A percentile compares a stretch with the other conserved stretches of the same genome.
Conservation (phyloP, 2,329 filamentous ascomycete species). For the Xylariaceae sp. region DNA sequence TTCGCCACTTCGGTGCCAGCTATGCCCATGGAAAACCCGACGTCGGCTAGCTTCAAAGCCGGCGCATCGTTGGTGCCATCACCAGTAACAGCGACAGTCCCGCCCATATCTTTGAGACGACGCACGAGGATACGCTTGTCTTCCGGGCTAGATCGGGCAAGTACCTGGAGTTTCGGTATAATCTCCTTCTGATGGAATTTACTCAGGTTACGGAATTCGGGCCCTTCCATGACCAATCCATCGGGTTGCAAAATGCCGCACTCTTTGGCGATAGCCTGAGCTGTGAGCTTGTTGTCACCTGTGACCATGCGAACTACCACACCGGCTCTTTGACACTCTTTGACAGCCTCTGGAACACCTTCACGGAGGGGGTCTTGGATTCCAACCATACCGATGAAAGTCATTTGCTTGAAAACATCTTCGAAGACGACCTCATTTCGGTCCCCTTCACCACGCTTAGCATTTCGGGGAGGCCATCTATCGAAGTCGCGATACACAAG, state of each 20-base stretch:
- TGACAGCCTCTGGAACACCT: constrained; percentile 70
- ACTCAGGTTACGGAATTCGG: constrained; percentile 69
- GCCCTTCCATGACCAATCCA: constrained; percentile 73
- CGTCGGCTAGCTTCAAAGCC: constrained; percentile 74
- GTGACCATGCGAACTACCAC: constrained; percentile 84
- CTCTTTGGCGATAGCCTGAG: constrained; percentile 72
- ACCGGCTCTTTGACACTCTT: constrained; percentile 68
- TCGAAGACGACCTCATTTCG: constrained; percentile 61
- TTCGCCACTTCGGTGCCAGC: constrained; percentile 80
- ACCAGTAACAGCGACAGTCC: constrained; percentile 78
- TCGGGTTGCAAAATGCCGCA: constrained; percentile 69
- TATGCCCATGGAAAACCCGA: constrained; percentile 84
- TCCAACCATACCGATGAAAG: constrained; percentile 66
- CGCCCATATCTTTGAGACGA: constrained; percentile 65
- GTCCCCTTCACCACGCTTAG: constrained; percentile 49
- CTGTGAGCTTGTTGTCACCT: constrained; percentile 76
- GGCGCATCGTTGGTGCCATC: constrained; percentile 83
- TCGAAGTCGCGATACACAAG: constrained; percentile 81
- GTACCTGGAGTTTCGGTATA: constrained; percentile 65
- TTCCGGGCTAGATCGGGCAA: constrained; percentile 71
- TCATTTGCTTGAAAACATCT: constrained; percentile 63
- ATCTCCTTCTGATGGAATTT: constrained; percentile 61
- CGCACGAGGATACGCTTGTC: constrained; percentile 72
- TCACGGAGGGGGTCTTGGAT: constrained; percentile 77
- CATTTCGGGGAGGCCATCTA: constrained; percentile 71